Conservation (phyloP, 805 yeast genomes). For the Sugiyamaella valdiviana region DNA sequence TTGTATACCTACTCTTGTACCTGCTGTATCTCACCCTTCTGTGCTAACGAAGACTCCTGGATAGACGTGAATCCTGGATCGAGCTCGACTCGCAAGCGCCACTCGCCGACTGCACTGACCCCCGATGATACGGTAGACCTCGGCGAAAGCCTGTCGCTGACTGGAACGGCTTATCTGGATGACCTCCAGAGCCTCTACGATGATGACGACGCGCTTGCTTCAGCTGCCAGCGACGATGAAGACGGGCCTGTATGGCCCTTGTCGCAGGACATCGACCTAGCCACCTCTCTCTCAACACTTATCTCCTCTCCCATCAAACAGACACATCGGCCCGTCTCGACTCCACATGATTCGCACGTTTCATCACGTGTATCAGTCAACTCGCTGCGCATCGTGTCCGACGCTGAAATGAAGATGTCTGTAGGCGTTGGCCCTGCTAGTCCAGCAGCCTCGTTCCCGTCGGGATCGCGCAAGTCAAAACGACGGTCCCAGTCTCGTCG, state of each 20-base stretch:
- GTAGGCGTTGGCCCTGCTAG: not conserved
- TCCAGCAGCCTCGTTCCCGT: not conserved
- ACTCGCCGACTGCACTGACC: no score
- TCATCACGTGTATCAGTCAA: conserved; percentile 4
- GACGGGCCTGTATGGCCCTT: not conserved
- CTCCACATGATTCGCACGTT: not conserved
- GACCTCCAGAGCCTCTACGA: not conserved
- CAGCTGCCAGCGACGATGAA: conserved; percentile 5
- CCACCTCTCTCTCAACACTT: conserved; percentile 14
- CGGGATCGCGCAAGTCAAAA: conserved; percentile 7
- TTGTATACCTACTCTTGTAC: no score
- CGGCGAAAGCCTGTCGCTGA: not conserved
- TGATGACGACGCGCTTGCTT: not conserved
- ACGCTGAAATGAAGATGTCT: conserved; percentile 8
- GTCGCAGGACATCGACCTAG: conserved; percentile 13
- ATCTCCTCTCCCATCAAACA: conserved; percentile 6
- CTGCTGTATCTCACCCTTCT: not conserved
- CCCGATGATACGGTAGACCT: not conserved
- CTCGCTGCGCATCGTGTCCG: conserved; percentile 11
- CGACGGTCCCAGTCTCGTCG: not conserved
- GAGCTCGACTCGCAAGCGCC: not conserved
- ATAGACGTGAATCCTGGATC: not conserved
- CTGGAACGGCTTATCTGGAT: not conserved
- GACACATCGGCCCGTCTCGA: not conserved
- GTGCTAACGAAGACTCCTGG: not conserved